phyloP scores from a whole-genome alignment of 2,329 filamentous ascomycete genomes.

The Nannizziopsis arthrosporioides region DNA sequence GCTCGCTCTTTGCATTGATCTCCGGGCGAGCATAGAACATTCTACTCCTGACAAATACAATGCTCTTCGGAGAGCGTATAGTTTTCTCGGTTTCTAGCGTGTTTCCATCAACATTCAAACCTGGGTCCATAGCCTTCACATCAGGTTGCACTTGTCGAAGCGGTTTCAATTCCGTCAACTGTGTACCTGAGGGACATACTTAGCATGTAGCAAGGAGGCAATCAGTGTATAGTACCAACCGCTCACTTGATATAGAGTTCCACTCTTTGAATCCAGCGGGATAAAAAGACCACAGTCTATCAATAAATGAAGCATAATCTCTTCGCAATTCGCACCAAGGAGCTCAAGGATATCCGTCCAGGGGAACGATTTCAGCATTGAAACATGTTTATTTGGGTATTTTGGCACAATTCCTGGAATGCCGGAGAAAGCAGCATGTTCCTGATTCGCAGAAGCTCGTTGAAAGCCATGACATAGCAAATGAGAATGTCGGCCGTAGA shows the following conservation, averaged over 20 bases:
- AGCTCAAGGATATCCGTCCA: constrained; percentile 68
- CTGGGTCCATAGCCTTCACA: not conserved
- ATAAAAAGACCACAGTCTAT: constrained; percentile 67
- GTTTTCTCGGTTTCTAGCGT: not conserved
- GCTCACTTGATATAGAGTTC: constrained; percentile 67
- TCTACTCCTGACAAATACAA: constrained; percentile 65
- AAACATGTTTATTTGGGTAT: constrained; percentile 59
- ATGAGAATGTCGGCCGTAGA: constrained; percentile 51
- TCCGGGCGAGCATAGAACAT: constrained; percentile 75
- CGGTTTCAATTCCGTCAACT: constrained; percentile 9
- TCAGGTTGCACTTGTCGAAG: not conserved
- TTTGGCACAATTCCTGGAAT: constrained; percentile 56
- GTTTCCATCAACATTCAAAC: not conserved
- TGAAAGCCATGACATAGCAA: constrained; percentile 76
- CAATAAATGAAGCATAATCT: constrained; percentile 65
- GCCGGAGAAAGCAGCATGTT: constrained; percentile 29
- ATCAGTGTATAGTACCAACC: constrained; percentile 40
- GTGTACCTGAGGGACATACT: constrained; percentile 5
- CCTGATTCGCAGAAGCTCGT: constrained; percentile 31
- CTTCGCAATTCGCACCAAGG: constrained; percentile 62
- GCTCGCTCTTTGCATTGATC: constrained; percentile 54
- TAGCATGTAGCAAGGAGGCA: not conserved
- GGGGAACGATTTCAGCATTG: constrained; percentile 53
- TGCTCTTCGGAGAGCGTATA: constrained; percentile 39
- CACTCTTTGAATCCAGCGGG: constrained; percentile 45